phyloP scores from a whole-genome alignment of 2,329 filamentous ascomycete genomes.

The Cercospora canescens region DNA sequence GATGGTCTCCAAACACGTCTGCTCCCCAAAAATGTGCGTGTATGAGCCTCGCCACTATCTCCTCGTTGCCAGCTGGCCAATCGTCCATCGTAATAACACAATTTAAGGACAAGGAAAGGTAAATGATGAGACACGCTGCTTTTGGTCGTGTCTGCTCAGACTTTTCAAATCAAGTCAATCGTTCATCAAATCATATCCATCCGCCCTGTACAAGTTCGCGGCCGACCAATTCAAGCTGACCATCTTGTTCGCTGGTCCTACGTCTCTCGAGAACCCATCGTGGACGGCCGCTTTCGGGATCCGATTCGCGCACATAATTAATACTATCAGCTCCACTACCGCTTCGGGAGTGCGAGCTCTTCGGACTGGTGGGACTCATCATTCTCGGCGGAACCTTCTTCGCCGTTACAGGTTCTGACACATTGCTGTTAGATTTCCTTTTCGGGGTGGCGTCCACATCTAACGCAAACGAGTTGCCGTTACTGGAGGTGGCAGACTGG shows the following conservation, averaged over 20 bases:
- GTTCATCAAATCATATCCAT: conserved; percentile 36
- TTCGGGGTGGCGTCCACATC: conserved; percentile 27
- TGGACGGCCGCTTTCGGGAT: conserved; percentile 58
- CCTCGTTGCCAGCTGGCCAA: not conserved
- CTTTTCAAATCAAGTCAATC: not conserved
- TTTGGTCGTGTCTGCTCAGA: not conserved
- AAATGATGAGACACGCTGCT: not conserved
- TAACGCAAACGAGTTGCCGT: conserved; percentile 18
- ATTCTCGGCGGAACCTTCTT: conserved; percentile 18
- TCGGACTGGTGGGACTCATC: conserved; percentile 12
- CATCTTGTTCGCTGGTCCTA: conserved; percentile 61
- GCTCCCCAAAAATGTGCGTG: no score
- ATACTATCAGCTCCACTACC: conserved; percentile 65
- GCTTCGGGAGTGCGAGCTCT: conserved; percentile 34
- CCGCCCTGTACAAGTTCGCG: conserved; percentile 63
- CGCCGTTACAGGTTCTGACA: conserved; percentile 23
- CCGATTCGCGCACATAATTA: conserved; percentile 64
- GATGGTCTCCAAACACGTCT: not conserved
- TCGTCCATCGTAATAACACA: not conserved
- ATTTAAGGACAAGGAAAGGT: not conserved
- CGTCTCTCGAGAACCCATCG: conserved; percentile 71
- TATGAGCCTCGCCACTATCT: not conserved
- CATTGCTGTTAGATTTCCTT: conserved; percentile 8
- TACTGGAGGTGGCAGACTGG: conserved; percentile 18
- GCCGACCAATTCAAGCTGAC: conserved; percentile 65